Evolutionary conservation across 108 stramenopile genomes (phyloP).

Genomic region (Cyclotella choctawhatcheeana): DNA sequence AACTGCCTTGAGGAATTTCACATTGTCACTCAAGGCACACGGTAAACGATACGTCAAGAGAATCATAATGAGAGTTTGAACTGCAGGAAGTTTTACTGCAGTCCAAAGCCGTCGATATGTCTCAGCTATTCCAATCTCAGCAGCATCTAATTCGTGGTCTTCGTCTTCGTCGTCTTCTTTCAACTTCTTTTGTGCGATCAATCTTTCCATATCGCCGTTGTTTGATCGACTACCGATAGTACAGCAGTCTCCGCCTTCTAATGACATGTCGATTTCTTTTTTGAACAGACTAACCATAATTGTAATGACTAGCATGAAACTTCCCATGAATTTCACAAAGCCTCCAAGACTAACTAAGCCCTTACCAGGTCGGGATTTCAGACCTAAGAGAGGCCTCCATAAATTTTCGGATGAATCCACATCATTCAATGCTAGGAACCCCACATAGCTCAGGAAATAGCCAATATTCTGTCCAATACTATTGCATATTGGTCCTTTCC

Average conservation of each 20-base stretch:
- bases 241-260: conserved; percentile 16
- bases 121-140: conserved; percentile 79
- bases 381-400: conserved; percentile 74
- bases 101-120: conserved; percentile 87
- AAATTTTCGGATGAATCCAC: conserved; percentile 85
- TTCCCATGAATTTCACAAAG: conserved; percentile 95
- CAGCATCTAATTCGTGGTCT: conserved; percentile 85
- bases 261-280: conserved; percentile 65
- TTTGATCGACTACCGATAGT: not conserved
- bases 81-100: conserved; percentile 88
- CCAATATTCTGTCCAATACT: conserved; percentile 98
- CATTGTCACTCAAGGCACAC: conserved; percentile 86
- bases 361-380: conserved; percentile 60
- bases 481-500: conserved; percentile 95
- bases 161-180: conserved; percentile 47
- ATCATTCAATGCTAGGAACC: conserved; percentile 96
- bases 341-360: conserved; percentile 84
- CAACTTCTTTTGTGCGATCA: conserved; percentile 33
- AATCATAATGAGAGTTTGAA: conserved; percentile 82
- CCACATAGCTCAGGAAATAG: conserved; percentile 94
- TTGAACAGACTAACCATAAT: conserved; percentile 91
- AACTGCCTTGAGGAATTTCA: conserved; percentile 89
- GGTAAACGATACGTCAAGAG: conserved; percentile 90
- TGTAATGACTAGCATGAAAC: conserved; percentile 92
- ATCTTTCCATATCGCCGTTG: conserved; percentile 35